These are phyloP conservation scores for Canavalia gladiata DNA, from an alignment of 306 rosid genomes.

Conservation along the genomic window DNA sequence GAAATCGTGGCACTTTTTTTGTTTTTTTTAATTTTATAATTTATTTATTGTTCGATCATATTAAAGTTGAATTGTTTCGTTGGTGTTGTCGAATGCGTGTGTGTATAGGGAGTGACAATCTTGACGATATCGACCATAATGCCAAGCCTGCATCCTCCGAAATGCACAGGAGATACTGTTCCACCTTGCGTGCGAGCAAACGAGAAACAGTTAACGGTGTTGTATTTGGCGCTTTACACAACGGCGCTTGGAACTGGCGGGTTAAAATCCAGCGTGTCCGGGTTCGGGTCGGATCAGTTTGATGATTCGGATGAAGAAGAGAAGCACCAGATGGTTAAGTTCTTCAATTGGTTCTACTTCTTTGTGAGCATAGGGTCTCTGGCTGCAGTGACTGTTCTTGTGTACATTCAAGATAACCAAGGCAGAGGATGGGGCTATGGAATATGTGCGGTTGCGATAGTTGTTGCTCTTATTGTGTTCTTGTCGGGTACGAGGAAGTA, in stretches of 20 bases:
- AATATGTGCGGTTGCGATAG: constrained; percentile 69
- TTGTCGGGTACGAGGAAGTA: constrained; percentile 74
- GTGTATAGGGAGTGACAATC: constrained; percentile 75
- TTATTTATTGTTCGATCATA: background rate
- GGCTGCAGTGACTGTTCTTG: constrained; percentile 73
- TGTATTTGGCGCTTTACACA: constrained; percentile 72
- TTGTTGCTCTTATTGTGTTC: constrained; percentile 61
- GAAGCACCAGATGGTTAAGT: constrained; percentile 62
- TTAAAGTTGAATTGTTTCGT: background rate
- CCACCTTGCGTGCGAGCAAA: constrained; percentile 60
- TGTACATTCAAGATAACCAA: constrained; percentile 73
- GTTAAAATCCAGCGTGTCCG: constrained; percentile 84
- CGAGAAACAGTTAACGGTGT: constrained; percentile 59
- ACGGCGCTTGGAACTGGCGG: constrained; percentile 92
- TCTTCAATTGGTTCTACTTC: constrained; percentile 93
- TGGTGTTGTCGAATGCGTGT: background rate
- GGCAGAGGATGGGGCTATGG: constrained; percentile 94
- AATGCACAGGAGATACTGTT: constrained; percentile 49
- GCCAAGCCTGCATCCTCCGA: constrained; percentile 86
- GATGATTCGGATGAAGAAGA: constrained; percentile 68
- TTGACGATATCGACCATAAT: constrained; percentile 81
- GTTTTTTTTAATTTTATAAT: background rate
- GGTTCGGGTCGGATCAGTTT: constrained; percentile 91
- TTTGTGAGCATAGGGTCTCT: constrained; percentile 83
- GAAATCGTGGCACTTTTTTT: constrained; percentile 1